Percentiles rank a stretch among this genome's conserved stretches.
These are phyloP conservation scores for Ceratocystis papillata DNA, from an alignment of 2,329 filamentous ascomycete genomes.

Conservation along the genomic window DNA sequence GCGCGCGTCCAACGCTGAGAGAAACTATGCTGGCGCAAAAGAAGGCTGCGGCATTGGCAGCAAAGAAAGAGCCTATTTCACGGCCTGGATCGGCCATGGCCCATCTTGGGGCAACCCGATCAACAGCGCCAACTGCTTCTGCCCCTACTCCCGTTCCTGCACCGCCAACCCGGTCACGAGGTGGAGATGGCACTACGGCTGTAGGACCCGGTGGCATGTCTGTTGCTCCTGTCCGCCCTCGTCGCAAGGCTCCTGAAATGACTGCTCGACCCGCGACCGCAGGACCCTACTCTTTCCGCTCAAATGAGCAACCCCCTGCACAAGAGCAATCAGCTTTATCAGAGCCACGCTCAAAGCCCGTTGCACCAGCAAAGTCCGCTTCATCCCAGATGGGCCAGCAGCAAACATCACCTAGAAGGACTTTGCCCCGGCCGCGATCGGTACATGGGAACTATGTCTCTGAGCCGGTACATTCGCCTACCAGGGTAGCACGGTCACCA, in stretches of 20 bases:
- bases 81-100: conserved; percentile 56
- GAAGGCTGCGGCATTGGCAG: conserved; percentile 44
- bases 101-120: conserved; percentile 43
- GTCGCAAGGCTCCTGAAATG: conserved; percentile 47
- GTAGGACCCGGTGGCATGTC: conserved; percentile 49
- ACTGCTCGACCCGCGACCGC: conserved; percentile 52
- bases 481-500: conserved; percentile 12
- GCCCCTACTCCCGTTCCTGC: conserved; percentile 25
- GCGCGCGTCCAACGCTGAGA: conserved; percentile 56
- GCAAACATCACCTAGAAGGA: conserved; percentile 44
- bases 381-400: conserved; percentile 33
- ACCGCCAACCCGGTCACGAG: conserved; percentile 25
- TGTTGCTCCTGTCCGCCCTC: conserved; percentile 52
- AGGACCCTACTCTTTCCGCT: conserved; percentile 53
- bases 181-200: conserved; percentile 36
- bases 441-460: conserved; percentile 21
- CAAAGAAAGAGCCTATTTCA: conserved; percentile 42
- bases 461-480: conserved; percentile 21
- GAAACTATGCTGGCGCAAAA: conserved; percentile 80
- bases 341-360: conserved; percentile 37
- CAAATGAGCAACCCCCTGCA: conserved; percentile 35
- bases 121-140: conserved; percentile 31
- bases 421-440: conserved; percentile 34
- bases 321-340: conserved; percentile 30
- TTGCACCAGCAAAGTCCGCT: conserved; percentile 34